phyloP scores from a whole-genome alignment of 768 basidiomycete species.

The Neoboletus magnificus region DNA sequence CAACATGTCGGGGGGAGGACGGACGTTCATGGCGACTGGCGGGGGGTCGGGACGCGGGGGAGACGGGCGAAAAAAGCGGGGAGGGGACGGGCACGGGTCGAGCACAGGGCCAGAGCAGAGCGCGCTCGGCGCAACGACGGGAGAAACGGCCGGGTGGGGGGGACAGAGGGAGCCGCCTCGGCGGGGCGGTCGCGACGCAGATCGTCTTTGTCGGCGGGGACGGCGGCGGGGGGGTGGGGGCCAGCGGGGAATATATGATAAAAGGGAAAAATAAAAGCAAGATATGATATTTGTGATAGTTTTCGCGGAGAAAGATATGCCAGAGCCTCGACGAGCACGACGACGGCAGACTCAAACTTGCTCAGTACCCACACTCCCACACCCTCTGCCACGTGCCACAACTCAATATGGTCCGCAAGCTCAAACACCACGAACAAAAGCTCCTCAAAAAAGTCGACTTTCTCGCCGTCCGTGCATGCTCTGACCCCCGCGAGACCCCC shows the following conservation, averaged over 20 bases:
- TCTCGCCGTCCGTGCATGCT: slow-evolving; percentile 61
- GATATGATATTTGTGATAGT: slow-evolving; percentile 28
- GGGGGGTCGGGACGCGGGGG: slow-evolving; percentile 2
- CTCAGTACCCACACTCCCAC: slow-evolving; percentile 23
- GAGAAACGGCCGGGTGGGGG: slow-evolving; percentile 2
- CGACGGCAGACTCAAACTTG: slow-evolving; percentile 29
- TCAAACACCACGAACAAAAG: slow-evolving; percentile 96
- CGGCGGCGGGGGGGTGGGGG: neutral
- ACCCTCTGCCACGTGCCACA: slow-evolving; percentile 31
- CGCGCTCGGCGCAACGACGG: slow-evolving; percentile 1
- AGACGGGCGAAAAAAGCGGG: slow-evolving; percentile 3
- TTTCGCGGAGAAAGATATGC: slow-evolving; percentile 27
- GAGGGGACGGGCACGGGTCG: neutral
- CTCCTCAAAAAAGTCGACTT: slow-evolving; percentile 97
- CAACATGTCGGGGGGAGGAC: slow-evolving; percentile 42
- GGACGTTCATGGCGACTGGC: slow-evolving; percentile 45
- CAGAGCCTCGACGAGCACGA: slow-evolving; percentile 27
- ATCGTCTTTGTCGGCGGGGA: slow-evolving; percentile 14
- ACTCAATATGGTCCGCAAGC: slow-evolving; percentile 73
- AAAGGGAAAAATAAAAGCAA: slow-evolving; percentile 19
- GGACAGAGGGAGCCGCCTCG: slow-evolving; percentile 4
- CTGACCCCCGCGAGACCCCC: neutral
- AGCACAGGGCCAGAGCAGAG: neutral
- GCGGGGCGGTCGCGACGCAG: slow-evolving; percentile 14
- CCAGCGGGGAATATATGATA: slow-evolving; percentile 9